Conservation (phyloP, 257 asterid species). For the Lavandula angustifolia region DNA sequence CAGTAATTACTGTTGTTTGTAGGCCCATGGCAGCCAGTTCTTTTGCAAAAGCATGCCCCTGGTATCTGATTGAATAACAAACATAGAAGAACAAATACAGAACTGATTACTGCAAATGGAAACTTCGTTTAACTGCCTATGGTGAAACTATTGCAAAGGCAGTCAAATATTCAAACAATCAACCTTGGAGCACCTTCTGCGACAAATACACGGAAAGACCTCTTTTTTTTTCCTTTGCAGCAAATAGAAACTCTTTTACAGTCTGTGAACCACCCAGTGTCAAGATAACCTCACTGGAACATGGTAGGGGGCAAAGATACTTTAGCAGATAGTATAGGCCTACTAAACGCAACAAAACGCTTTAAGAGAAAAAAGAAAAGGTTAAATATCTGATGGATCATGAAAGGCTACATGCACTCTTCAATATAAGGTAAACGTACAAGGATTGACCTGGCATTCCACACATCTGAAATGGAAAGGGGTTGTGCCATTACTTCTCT, state of each 20-base stretch:
- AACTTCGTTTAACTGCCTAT: slow-evolving; percentile 16
- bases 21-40: slow-evolving; percentile 87
- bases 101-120: background rate
- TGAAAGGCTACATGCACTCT: slow-evolving; percentile 3
- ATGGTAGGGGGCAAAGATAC: slow-evolving; percentile 1
- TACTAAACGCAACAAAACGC: background rate
- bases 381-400: slow-evolving; percentile 2
- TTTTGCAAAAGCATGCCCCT: slow-evolving; percentile 93
- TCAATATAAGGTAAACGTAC: background rate
- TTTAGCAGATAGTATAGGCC: background rate
- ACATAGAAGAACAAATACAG: slow-evolving; percentile 12
- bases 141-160: slow-evolving; percentile 10
- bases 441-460: slow-evolving; percentile 13
- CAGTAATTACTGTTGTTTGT: slow-evolving; percentile 91
- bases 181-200: slow-evolving; percentile 99
- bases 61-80: slow-evolving; percentile 59
- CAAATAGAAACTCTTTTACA: slow-evolving; percentile 84
- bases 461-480: background rate
- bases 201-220: slow-evolving; percentile 93
- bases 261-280: slow-evolving; percentile 96
- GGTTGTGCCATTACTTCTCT: slow-evolving; percentile 1
- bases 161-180: slow-evolving; percentile 30
- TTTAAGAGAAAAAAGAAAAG: background rate
- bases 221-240: slow-evolving; percentile 92
- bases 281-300: slow-evolving; percentile 92